Evolutionary conservation across 768 basidiomycete genomes (phyloP).

Genomic region (Trametes punicea): DNA sequence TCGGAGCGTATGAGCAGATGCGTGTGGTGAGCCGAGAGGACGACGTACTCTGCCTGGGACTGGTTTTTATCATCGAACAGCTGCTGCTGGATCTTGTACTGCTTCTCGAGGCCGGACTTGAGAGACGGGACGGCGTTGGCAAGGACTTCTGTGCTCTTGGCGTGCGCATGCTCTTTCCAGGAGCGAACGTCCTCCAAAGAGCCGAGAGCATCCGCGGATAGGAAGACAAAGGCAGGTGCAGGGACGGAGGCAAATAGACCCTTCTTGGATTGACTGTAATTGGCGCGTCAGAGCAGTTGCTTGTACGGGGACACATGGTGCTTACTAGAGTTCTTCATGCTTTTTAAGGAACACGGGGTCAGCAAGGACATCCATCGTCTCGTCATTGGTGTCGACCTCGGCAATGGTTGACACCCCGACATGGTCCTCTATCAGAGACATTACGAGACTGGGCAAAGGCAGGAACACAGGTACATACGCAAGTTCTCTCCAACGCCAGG

Average conservation of each 20-base stretch:
- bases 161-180: background rate
- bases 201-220: background rate
- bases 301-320: background rate
- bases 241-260: background rate
- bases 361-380: background rate
- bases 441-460: background rate
- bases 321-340: background rate
- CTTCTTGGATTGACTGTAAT: background rate
- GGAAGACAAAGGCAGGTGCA: background rate
- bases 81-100: constrained; percentile 41
- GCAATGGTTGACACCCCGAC: background rate
- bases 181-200: background rate
- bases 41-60: background rate
- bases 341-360: background rate
- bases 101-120: background rate
- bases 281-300: background rate
- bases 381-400: background rate
- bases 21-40: background rate
- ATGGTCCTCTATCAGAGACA: background rate
- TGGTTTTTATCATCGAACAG: constrained; percentile 33
- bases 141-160: background rate
- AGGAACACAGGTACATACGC: background rate
- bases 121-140: background rate
- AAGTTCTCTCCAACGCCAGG: constrained; percentile 61
- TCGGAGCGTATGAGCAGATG: background rate